Base-by-base conservation (phyloP, 257 asterid species). In the Ehretia macrophylla region DNA sequence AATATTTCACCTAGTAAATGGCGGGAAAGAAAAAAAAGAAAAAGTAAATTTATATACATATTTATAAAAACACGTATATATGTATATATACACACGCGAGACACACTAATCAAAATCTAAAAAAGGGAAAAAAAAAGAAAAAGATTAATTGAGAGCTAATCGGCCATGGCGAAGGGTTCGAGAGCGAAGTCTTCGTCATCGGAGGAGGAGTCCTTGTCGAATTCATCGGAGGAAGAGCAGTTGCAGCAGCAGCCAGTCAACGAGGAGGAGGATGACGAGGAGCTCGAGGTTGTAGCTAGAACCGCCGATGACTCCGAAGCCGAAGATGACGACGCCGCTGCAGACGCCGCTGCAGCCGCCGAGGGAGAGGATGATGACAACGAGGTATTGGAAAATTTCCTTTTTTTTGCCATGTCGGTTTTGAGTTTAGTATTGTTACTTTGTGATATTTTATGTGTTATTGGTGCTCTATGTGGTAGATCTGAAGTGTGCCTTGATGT, bases 241-340 rank as follows among this genome's bases (percentile, higher is more conserved):
- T 56, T 59, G 67, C 88, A 72, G 22, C 68, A 51, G 17, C 84
- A 70, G 65, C 64, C 66, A 67, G 55, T 51, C 3, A n/a, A 51
- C n/a, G 94, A 83, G 1, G 96, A 82, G 75, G 96, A 81, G 42
- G 99, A 93, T 58, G 97, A 89, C 48, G 96, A 85, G 76, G 97
- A 93, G 77, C 90, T 87, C 10, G 94, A 86, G 71, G 97, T 88
- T 17, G 99, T 93, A 10, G 96, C 88, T 45, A 86, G 94, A 38
- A 38, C 86, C 0, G 96, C 95, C 17, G 90, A 88, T 0, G 97
- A 90, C 50, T 85, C 89, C 1, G 99, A 76, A 3, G 90, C 82
- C 3, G 95, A 79, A 8, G 90, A 77, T 0, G 83, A 82, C 12
- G 88, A 69, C n/a, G 77, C 46, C 40, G 44, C 6, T 38, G 6